Percentiles rank a stretch among this genome's conserved stretches.
phyloP scores from a whole-genome alignment of 2,329 filamentous ascomycete genomes.

The Aureobasidium vineae region DNA sequence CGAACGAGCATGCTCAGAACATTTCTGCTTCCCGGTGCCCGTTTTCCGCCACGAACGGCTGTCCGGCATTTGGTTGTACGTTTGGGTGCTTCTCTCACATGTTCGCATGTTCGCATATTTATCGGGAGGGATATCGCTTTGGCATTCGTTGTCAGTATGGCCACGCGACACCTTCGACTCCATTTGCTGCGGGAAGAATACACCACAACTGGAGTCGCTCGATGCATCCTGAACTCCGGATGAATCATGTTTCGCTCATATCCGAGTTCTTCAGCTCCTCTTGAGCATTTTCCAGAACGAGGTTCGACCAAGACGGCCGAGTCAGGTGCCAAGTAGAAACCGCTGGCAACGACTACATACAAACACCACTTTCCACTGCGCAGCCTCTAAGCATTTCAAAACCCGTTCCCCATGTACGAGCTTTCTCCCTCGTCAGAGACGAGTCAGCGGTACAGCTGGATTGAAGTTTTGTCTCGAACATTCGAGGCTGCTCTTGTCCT shows the following conservation, averaged over 20 bases:
- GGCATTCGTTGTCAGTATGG: neutral
- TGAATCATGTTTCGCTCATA: neutral
- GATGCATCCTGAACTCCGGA: neutral
- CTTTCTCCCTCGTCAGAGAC: neutral
- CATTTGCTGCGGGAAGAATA: neutral
- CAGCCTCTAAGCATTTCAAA: neutral
- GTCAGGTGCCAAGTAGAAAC: conserved; percentile 1
- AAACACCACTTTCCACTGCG: neutral
- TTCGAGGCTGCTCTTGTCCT: too few relatives aligned
- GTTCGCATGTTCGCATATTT: neutral
- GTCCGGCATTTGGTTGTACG: neutral
- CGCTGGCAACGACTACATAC: neutral
- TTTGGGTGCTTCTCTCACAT: neutral
- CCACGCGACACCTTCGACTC: neutral
- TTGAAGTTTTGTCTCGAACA: too few relatives aligned
- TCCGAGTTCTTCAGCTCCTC: neutral
- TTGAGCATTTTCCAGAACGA: conserved; percentile 14
- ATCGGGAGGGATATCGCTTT: neutral
- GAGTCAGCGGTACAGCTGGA: neutral
- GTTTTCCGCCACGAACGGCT: conserved; percentile 18
- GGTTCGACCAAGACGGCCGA: neutral
- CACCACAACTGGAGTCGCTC: neutral
- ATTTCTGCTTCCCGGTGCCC: neutral
- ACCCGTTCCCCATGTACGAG: neutral
- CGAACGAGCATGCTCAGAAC: neutral